These are phyloP conservation scores for Blakeslea trispora DNA, from an alignment of 371 early-diverging fungal species.

Conservation along the genomic window DNA sequence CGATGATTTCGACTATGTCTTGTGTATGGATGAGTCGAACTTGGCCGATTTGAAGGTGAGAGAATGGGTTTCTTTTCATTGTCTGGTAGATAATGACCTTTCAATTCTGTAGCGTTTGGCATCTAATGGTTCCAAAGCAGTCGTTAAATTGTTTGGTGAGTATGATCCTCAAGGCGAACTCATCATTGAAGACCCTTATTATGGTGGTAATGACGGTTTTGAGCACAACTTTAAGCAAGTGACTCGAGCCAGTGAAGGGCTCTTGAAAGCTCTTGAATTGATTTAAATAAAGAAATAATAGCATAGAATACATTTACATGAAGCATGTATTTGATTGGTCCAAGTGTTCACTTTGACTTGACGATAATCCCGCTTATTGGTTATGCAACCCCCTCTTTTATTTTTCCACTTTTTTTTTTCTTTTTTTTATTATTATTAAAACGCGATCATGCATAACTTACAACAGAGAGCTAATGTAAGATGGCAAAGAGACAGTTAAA, in stretches of 20 bases:
- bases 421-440: no score
- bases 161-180: conserved; percentile 77
- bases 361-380: no score
- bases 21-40: conserved; percentile 88
- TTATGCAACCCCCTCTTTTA: no score
- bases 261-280: conserved; percentile 35
- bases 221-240: conserved; percentile 87
- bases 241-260: conserved; percentile 57
- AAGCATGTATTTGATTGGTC: no score
- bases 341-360: no score
- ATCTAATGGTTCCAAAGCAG: conserved; percentile 42
- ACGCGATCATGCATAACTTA: conserved; percentile 56
- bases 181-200: conserved; percentile 89
- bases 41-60: conserved; percentile 66
- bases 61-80: no score
- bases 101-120: conserved; percentile 32
- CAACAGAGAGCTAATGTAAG: conserved; percentile 64
- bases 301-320: no score
- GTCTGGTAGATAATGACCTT: no score
- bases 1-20: conserved; percentile 77
- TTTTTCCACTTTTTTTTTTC: no score
- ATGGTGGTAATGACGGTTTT: conserved; percentile 86
- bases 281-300: conserved; percentile 22
- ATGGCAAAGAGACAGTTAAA: no score
- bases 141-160: conserved; percentile 84